Evolutionary conservation across 108 stramenopile genomes (phyloP).

Genomic region (Heterococcus sp.): DNA sequence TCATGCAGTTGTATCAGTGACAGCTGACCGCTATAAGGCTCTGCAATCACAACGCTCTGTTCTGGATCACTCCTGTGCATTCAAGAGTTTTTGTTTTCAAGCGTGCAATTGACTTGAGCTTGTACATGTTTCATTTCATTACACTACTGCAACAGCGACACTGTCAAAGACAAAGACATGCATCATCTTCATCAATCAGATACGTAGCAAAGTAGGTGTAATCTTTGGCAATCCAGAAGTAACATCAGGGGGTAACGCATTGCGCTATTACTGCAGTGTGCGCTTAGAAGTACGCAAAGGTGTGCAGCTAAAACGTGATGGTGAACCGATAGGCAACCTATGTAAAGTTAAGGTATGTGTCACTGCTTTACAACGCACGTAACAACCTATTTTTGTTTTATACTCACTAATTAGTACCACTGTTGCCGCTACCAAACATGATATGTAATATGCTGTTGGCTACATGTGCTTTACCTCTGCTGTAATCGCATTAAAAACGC

Average conservation of each 20-base stretch:
- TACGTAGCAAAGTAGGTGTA: constrained; percentile 72
- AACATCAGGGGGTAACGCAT: constrained; percentile 88
- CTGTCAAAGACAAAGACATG: constrained; percentile 74
- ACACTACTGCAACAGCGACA: constrained; percentile 51
- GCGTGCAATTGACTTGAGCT: too few relatives aligned
- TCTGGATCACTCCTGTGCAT: too few relatives aligned
- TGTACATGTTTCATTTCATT: too few relatives aligned
- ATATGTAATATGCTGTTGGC: neutral
- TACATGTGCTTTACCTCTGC: neutral
- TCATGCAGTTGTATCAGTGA: too few relatives aligned
- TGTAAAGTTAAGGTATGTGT: constrained; percentile 69
- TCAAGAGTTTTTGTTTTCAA: too few relatives aligned
- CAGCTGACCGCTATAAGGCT: too few relatives aligned
- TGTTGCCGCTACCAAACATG: neutral
- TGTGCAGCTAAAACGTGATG: constrained; percentile 63
- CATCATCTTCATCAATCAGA: constrained; percentile 89
- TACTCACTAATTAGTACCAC: neutral
- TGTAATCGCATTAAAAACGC: neutral
- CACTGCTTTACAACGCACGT: neutral
- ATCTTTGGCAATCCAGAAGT: constrained; percentile 91
- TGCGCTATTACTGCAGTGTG: constrained; percentile 88
- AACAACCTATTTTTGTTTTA: neutral
- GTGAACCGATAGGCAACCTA: constrained; percentile 82
- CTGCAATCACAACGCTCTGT: too few relatives aligned
- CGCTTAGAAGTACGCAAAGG: constrained; percentile 60